Evolutionary conservation across 805 yeast genomes (phyloP).

Genomic region (Wilhelminamyces savonicus): DNA sequence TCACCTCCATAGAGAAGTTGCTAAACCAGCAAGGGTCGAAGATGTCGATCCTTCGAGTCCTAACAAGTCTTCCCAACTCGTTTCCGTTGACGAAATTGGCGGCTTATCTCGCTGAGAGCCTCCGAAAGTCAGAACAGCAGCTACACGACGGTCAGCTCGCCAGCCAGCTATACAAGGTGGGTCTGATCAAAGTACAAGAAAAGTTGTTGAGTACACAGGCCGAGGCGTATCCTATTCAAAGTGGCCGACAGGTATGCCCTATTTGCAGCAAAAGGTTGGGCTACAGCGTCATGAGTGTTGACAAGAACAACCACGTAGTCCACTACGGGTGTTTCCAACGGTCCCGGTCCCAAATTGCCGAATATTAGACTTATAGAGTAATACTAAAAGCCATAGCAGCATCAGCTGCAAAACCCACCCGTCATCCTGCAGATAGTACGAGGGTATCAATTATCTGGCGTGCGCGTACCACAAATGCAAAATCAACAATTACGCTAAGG

Average conservation of each 20-base stretch:
- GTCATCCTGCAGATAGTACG: neutral
- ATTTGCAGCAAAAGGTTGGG: slow-evolving; percentile 56
- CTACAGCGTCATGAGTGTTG: slow-evolving; percentile 45
- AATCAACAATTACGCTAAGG: neutral
- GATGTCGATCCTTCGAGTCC: slow-evolving; percentile 39
- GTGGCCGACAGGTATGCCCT: slow-evolving; percentile 41
- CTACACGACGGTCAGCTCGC: slow-evolving; percentile 36
- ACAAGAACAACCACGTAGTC: slow-evolving; percentile 38
- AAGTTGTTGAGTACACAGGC: slow-evolving; percentile 32
- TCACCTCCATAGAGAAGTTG: slow-evolving; percentile 34
- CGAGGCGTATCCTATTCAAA: slow-evolving; percentile 31
- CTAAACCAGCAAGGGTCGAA: slow-evolving; percentile 40
- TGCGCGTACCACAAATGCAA: neutral
- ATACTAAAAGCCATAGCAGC: neutral
- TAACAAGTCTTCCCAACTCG: slow-evolving; percentile 46
- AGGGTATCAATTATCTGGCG: neutral
- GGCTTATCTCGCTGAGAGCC: slow-evolving; percentile 37
- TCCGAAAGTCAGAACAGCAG: slow-evolving; percentile 34
- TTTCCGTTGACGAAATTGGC: slow-evolving; percentile 41
- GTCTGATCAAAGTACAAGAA: slow-evolving; percentile 42
- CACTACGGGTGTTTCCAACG: slow-evolving; percentile 49
- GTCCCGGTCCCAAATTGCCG: neutral
- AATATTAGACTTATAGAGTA: neutral
- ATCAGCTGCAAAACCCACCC: neutral
- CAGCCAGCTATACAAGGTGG: slow-evolving; percentile 48